phyloP scores from a whole-genome alignment of 345 rosid genomes.

The Dipteronia dyeriana region DNA sequence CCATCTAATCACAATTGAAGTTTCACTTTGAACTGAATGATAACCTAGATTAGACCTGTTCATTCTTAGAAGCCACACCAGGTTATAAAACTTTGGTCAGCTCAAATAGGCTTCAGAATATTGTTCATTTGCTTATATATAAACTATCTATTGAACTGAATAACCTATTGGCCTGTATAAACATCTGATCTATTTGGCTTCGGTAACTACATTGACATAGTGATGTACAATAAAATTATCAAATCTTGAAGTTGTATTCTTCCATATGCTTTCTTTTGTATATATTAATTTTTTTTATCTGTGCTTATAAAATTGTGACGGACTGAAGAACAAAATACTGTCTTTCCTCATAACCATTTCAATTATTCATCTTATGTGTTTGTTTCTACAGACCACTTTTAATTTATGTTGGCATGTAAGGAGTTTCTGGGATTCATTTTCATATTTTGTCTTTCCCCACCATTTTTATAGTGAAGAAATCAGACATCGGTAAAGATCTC shows the following conservation, averaged over 20 bases:
- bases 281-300: too few species aligned
- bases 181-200: background rate
- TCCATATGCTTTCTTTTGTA: background rate
- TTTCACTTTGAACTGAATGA: conserved; percentile 3
- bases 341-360: background rate
- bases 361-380: background rate
- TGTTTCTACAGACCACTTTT: background rate
- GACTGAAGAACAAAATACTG: background rate
- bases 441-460: conserved; percentile 8
- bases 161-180: background rate
- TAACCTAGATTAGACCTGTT: background rate
- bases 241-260: background rate
- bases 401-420: conserved; percentile 7
- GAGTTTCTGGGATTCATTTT: conserved; percentile 14
- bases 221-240: background rate
- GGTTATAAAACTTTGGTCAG: background rate
- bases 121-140: background rate
- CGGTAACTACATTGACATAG: background rate
- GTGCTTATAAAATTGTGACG: background rate
- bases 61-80: background rate
- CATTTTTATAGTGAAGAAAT: conserved; percentile 60
- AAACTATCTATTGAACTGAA: background rate
- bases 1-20: background rate
- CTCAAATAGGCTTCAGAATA: background rate
- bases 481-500: conserved; percentile 58